phyloP scores from a whole-genome alignment of 805 yeast species.

The Lipomyces lipofer region DNA sequence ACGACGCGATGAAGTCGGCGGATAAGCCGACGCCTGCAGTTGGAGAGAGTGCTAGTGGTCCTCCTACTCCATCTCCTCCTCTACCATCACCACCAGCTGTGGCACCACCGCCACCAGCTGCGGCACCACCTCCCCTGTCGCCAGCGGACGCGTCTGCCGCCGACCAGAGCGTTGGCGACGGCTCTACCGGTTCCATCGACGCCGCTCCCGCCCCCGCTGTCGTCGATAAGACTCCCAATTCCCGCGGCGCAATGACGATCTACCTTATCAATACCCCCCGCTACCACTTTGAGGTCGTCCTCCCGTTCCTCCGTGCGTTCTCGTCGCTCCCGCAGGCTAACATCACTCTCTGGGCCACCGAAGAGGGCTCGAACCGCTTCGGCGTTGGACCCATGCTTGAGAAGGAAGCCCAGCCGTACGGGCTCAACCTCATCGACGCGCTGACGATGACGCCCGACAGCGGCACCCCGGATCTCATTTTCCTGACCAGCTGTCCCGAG shows the following conservation, averaged over 20 bases:
- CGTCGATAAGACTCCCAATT: neutral
- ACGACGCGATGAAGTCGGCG: neutral
- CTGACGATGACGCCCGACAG: neutral
- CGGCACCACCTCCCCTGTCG: neutral
- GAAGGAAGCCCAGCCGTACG: conserved; percentile 10
- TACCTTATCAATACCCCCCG: conserved; percentile 26
- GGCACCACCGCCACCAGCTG: neutral
- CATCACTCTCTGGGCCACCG: conserved; percentile 18
- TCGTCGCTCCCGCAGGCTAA: conserved; percentile 11
- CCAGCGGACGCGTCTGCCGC: neutral
- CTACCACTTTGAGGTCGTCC: conserved; percentile 28
- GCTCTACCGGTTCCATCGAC: neutral
- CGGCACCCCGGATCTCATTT: conserved; percentile 11
- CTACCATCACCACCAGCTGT: neutral
- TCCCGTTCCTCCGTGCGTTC: conserved; percentile 22
- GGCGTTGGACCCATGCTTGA: conserved; percentile 18
- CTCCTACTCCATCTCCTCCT: neutral
- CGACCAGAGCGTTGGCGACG: neutral
- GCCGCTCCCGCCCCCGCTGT: neutral
- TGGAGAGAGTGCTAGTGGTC: neutral
- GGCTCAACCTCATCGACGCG: neutral
- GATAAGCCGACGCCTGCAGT: neutral
- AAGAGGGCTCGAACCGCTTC: neutral
- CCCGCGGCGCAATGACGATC: conserved; percentile 7
- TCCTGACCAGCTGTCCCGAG: conserved; percentile 19